phyloP scores from a whole-genome alignment of 75 land plant species.

The Cupressus sempervirens region DNA sequence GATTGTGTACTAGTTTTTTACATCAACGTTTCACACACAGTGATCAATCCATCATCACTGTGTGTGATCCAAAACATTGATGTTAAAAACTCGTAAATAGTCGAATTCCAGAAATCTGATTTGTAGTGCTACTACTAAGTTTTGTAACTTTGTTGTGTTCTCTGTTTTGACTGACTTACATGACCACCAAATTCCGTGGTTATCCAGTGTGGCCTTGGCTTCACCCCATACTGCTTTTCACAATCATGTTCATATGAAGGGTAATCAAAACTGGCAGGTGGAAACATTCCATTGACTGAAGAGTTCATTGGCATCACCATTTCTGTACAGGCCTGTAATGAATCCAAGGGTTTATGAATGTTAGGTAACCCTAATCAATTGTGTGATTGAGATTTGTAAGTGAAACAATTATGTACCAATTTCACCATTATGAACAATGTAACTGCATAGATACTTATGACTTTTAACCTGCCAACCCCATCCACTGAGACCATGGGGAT shows the following conservation, averaged over 20 bases:
- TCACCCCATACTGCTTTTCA: conserved; percentile 24
- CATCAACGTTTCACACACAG: too few relatives aligned
- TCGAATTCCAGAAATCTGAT: too few relatives aligned
- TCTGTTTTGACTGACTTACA: conserved; percentile 28
- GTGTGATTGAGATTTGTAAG: background rate
- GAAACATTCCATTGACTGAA: conserved; percentile 59
- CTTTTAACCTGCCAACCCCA: conserved; percentile 71
- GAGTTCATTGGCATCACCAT: conserved; percentile 70
- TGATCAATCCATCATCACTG: too few relatives aligned
- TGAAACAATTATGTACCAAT: background rate
- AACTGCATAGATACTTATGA: background rate
- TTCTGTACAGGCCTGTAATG: conserved; percentile 78
- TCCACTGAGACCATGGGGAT: conserved; percentile 40
- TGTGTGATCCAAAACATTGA: too few relatives aligned
- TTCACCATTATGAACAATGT: background rate
- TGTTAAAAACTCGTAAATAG: too few relatives aligned
- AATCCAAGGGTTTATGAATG: background rate
- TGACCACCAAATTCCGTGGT: conserved; percentile 75
- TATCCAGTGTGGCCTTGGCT: conserved; percentile 73
- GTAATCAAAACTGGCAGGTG: conserved; percentile 37
- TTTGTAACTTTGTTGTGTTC: background rate
- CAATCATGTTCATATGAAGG: conserved; percentile 21
- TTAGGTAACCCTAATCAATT: background rate
- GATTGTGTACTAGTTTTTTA: too few relatives aligned
- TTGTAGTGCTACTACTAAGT: background rate